Evolutionary conservation across 148 eudicot species (phyloP).

Genomic region (Camellia japonica): DNA sequence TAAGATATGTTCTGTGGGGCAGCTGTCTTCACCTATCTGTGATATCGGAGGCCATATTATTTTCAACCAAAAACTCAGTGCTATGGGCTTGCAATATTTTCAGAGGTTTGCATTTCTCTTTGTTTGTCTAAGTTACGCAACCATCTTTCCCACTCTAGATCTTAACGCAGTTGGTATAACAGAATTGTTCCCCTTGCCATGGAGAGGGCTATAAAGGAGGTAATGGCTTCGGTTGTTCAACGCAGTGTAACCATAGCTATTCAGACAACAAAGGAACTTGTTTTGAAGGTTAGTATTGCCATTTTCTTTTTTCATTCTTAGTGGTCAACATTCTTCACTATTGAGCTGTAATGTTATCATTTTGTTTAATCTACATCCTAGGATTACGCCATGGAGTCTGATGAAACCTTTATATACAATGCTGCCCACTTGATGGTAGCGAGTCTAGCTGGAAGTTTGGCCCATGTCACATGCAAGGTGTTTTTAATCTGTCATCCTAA

Average conservation of each 20-base stretch:
- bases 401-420: conserved; percentile 7
- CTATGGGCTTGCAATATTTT: neutral
- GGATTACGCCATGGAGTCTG: conserved; percentile 17
- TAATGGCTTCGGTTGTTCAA: conserved; percentile 4
- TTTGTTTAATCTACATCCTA: neutral
- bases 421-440: conserved; percentile 21
- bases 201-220: conserved; percentile 12
- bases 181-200: conserved; percentile 12
- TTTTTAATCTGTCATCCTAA: neutral
- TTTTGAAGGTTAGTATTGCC: conserved; percentile 13
- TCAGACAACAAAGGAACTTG: conserved; percentile 20
- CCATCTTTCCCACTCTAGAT: neutral
- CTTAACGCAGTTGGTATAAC: neutral
- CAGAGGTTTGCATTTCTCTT: conserved; percentile 11
- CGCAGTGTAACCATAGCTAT: conserved; percentile 14
- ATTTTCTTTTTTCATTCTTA: neutral
- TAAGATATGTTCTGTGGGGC: conserved; percentile 7
- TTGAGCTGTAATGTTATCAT: neutral
- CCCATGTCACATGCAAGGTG: conserved; percentile 19
- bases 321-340: neutral
- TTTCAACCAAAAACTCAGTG: conserved; percentile 13
- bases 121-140: neutral
- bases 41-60: conserved; percentile 1
- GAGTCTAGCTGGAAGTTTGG: conserved; percentile 16
- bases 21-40: conserved; percentile 4